phyloP scores from a whole-genome alignment of 2,329 filamentous ascomycete genomes.

The Tolypocladium sp. region DNA sequence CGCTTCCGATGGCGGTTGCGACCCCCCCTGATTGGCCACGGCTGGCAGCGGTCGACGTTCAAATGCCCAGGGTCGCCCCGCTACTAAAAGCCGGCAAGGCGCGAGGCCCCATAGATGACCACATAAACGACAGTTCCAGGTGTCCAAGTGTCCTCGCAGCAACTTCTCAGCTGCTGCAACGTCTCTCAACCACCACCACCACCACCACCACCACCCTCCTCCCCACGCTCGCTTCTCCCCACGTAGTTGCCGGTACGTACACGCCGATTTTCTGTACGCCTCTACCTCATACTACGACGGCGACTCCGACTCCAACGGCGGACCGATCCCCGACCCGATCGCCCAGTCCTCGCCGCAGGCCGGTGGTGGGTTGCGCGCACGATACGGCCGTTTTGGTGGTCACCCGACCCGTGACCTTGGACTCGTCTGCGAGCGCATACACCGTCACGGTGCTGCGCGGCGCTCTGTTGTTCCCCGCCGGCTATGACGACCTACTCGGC shows the following conservation, averaged over 20 bases:
- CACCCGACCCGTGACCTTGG: not conserved
- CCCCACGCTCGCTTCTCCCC: not conserved
- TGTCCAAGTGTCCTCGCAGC: not conserved
- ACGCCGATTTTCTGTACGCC: not conserved
- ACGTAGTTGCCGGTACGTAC: not conserved
- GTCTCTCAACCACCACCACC: not conserved
- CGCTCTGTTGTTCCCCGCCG: conserved; percentile 6
- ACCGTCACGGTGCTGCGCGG: conserved; percentile 1
- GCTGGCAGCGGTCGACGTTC: not conserved
- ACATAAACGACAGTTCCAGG: not conserved
- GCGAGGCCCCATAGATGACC: not conserved
- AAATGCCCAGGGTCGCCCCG: not conserved
- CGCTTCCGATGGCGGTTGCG: not conserved
- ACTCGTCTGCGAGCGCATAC: not conserved
- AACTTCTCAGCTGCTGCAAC: not conserved
- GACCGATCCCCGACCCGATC: not conserved
- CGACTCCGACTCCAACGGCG: not conserved
- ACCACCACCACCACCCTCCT: not conserved
- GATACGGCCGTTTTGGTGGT: not conserved
- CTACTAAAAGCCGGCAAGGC: not conserved
- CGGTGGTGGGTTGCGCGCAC: not conserved
- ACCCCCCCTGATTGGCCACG: not conserved
- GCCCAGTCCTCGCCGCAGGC: not conserved
- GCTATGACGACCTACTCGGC: conserved; percentile 48
- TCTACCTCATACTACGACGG: not conserved